Base-by-base conservation (phyloP, 805 yeast genomes). In the Ogataea ganodermae region DNA sequence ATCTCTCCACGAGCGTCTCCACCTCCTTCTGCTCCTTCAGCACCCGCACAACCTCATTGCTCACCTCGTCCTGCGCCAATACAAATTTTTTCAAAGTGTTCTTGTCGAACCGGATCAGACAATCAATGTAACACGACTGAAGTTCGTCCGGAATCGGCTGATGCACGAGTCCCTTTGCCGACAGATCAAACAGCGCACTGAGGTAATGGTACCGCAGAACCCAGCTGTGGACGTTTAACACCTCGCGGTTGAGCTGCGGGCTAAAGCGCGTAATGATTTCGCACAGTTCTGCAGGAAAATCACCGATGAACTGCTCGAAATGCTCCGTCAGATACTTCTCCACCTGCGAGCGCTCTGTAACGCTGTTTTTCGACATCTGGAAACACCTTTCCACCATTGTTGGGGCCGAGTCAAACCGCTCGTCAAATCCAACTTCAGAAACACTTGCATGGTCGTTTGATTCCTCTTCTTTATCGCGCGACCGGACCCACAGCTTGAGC, bases 401-500 rank as follows among this genome's bases (percentile, higher is more conserved):
- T 1, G 67, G 57, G 10, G 63, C 57, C 2, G 65, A 62, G 26
- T 68, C 69, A 38, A 73, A 59, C 13, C 69, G 52, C 6, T 52
- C 60, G 4, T 57, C 53, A 13, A 53, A 20, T 3, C 24, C 38
- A 13, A 53, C 20, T 3, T 17, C 38, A 23, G 28, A 21, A 7
- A 9, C 35, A 18, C 35, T 24, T 20, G 43, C 20, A 2, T 14
- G 49, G 46, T 23, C 37, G 20, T 8, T 48, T 41, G 27, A 46
- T 3, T n/a, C 35, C n/a, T 21, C 35, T 7, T 40, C 26, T 10
- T 38, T 40, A 20, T 39, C 38, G 2, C 46, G 17, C 1, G 45
- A 41, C 22, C 47, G 48, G 20, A 80, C 50, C 83, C 88, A 79
- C 1, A 80, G 67, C 42, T 76, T 75, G 33, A 86, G 62, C 0